A percentile compares a stretch with the other conserved stretches of the same genome.
phyloP scores from a whole-genome alignment of 208 protist species.

The Leptomonas seymouri region DNA sequence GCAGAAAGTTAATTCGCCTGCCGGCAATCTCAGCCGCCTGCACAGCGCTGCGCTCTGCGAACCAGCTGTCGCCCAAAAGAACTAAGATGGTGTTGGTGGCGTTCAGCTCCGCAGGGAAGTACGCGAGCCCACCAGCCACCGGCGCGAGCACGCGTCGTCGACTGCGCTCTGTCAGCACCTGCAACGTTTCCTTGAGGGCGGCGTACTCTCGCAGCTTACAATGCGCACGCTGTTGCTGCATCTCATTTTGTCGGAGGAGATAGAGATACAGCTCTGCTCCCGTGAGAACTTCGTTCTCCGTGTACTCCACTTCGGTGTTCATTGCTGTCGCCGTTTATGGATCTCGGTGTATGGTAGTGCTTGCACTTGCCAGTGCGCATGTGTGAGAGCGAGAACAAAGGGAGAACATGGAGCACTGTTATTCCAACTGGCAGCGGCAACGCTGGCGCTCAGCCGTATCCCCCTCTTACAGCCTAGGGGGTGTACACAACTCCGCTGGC shows the following conservation, averaged over 20 bases:
- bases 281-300: conserved; percentile 57
- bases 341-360: background rate
- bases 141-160: conserved; percentile 71
- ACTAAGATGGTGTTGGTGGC: conserved; percentile 86
- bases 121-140: conserved; percentile 79
- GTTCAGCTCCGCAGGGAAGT: conserved; percentile 79
- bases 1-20: conserved; percentile 71
- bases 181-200: conserved; percentile 54
- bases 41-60: conserved; percentile 82
- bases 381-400: too few species aligned
- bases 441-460: too few species aligned
- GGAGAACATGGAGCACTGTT: too few species aligned
- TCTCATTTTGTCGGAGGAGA: conserved; percentile 54
- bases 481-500: too few species aligned
- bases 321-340: background rate
- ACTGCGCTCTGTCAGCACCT: conserved; percentile 50
- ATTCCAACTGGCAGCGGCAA: too few species aligned
- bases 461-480: too few species aligned
- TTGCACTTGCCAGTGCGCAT: too few species aligned
- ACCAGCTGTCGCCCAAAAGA: conserved; percentile 90
- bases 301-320: conserved; percentile 36
- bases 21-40: conserved; percentile 75
- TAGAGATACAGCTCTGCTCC: conserved; percentile 77
- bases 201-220: conserved; percentile 53
- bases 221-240: conserved; percentile 35